Evolutionary conservation across 2,329 filamentous ascomycete species (phyloP).

Genomic region (Calycina marina): DNA sequence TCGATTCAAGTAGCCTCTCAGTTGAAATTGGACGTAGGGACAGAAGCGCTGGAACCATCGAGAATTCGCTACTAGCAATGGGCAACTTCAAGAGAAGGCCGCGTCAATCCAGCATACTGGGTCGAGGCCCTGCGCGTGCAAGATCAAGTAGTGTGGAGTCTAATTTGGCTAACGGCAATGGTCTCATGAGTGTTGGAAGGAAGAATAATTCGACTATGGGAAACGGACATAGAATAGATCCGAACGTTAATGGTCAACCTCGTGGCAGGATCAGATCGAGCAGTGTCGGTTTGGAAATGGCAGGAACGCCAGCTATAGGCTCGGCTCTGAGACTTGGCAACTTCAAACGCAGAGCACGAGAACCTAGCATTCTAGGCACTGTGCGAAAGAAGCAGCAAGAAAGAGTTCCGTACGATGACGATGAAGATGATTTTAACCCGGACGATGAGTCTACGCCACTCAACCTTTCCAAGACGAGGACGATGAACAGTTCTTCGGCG

Average conservation of each 20-base stretch:
- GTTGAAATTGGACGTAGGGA: constrained; percentile 19
- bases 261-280: constrained; percentile 10
- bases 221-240: constrained; percentile 23
- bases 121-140: constrained; percentile 10
- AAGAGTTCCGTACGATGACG: constrained; percentile 27
- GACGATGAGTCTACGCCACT: constrained; percentile 57
- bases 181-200: constrained; percentile 16
- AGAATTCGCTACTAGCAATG: constrained; percentile 29
- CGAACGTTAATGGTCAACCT: constrained; percentile 21
- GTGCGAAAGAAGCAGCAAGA: constrained; percentile 22
- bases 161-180: constrained; percentile 16
- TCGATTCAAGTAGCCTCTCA: constrained; percentile 18
- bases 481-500: constrained; percentile 19
- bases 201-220: constrained; percentile 17
- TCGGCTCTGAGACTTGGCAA: constrained; percentile 36
- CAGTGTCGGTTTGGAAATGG: constrained; percentile 16
- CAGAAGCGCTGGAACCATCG: constrained; percentile 11
- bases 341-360: constrained; percentile 41
- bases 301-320: constrained; percentile 19
- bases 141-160: constrained; percentile 22
- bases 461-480: constrained; percentile 31
- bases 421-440: constrained; percentile 37
- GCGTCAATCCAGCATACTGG: constrained; percentile 30
- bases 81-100: constrained; percentile 41
- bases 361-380: constrained; percentile 44